A percentile compares a stretch with the other conserved stretches of the same genome.
Evolutionary conservation across 1,284 basidiomycete genomes (phyloP).

Genomic region (Erythrobasidium hasegawianum): DNA sequence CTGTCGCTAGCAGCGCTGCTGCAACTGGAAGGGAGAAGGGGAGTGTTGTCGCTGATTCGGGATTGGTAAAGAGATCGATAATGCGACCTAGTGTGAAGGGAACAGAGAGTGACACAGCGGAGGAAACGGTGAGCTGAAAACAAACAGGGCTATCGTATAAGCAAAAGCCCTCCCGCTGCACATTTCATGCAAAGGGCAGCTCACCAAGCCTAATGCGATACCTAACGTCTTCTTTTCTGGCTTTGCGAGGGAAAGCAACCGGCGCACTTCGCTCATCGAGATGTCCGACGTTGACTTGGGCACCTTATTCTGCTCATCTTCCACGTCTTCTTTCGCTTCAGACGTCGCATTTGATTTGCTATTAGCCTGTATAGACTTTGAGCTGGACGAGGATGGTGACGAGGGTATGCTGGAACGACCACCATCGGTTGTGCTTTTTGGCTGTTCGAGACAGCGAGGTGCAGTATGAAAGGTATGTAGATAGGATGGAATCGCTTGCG

Average conservation of each 20-base stretch:
- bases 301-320: constrained; percentile 11
- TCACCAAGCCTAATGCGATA: constrained; percentile 62
- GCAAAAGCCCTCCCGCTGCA: background rate
- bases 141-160: background rate
- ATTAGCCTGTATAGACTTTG: too few species aligned
- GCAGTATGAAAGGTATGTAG: too few species aligned
- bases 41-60: constrained; percentile 37
- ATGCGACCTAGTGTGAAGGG: constrained; percentile 85
- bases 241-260: constrained; percentile 59
- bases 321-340: background rate
- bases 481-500: too few species aligned
- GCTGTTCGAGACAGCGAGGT: too few species aligned
- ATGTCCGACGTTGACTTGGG: constrained; percentile 15
- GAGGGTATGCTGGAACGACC: too few species aligned
- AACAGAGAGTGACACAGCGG: constrained; percentile 76
- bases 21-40: constrained; percentile 71
- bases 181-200: constrained; percentile 36
- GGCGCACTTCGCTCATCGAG: constrained; percentile 38
- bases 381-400: too few species aligned
- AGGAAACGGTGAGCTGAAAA: constrained; percentile 47
- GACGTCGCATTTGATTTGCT: too few species aligned
- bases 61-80: constrained; percentile 68
- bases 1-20: constrained; percentile 64
- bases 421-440: too few species aligned
- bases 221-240: constrained; percentile 70